Evolutionary conservation across 495 filamentous ascomycete species (phyloP), one percentile per base, ranked within the genome.

Genomic region (Zalerion maritima): DNA sequence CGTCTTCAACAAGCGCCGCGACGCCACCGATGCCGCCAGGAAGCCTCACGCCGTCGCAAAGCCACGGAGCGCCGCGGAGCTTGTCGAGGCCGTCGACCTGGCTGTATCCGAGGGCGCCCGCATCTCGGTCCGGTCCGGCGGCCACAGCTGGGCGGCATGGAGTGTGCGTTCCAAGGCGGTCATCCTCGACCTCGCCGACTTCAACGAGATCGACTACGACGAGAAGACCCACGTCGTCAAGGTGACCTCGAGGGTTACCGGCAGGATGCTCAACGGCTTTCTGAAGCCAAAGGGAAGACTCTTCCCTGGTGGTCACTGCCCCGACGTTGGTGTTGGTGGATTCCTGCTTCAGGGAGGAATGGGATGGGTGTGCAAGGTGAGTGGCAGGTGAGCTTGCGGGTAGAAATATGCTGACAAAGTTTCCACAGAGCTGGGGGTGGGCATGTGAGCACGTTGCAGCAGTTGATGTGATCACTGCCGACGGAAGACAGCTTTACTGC

Each of bases 321-420:
- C 66, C 4, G 64, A 69, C 40, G 66, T 71, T 14, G 67, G 63
- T 1, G 32, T 72, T 6, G 67, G 67, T 4, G 67, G 66, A 0
- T 71, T 69, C 31, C 39, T 70, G 17, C 38, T 70, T 5, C 64
- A 69, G 28, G 66, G 66, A 3, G 67, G 66, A 0, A 67, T 67
- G 61, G 64, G 64, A 3, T 71, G 66, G 64, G 67, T 65, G 35
- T 67, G 62, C 34, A 50, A 52, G 19, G 54, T 61, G 35, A n/a
- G 42, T 39, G 3, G 0, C 14, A 21, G 2, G 21, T 29, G 8
- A 15, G 17, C 4, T 11, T 21, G 21, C 3, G 10, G 11, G 21
- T 16, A 20, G 18, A 26, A 10, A 26, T 24, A 9, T 24, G 13
- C 10, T 25, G 22, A 32, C 17, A n/a, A 19, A 17, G 13, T 17